Evolutionary conservation across 345 rosid genomes (phyloP).

Genomic region (Citrus trifoliata): DNA sequence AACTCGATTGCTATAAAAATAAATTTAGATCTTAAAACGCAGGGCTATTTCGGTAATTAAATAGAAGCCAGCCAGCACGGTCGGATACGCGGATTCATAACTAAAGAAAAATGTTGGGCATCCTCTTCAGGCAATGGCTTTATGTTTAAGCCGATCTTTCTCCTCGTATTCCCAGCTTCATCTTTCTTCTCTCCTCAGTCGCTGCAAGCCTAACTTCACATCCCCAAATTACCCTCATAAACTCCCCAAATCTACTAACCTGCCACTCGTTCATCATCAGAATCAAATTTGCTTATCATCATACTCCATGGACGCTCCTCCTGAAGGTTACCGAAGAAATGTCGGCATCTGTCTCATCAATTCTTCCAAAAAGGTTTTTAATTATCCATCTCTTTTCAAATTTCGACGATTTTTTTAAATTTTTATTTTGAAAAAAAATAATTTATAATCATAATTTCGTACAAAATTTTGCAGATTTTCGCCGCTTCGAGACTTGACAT

Average conservation of each 20-base stretch:
- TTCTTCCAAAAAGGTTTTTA: constrained; percentile 66
- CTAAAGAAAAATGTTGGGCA: not conserved
- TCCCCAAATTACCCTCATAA: constrained; percentile 32
- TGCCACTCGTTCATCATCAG: constrained; percentile 19
- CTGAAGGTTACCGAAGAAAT: constrained; percentile 85
- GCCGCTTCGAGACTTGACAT: constrained; percentile 87
- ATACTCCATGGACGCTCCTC: constrained; percentile 77
- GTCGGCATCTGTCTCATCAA: constrained; percentile 91
- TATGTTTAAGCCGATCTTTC: constrained; percentile 27
- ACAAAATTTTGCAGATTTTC: constrained; percentile 51
- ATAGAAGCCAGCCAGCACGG: not conserved
- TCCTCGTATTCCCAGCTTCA: constrained; percentile 10
- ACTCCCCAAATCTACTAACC: constrained; percentile 20
- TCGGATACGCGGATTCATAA: too few relatives aligned
- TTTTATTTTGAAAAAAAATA: not conserved
- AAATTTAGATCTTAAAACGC: not conserved
- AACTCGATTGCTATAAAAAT: not conserved
- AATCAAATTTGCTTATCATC: not conserved
- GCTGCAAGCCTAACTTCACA: constrained; percentile 7
- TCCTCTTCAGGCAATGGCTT: constrained; percentile 25
- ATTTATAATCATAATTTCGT: not conserved
- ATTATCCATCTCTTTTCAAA: too few relatives aligned
- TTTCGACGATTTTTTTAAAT: not conserved
- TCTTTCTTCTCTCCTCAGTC: not conserved
- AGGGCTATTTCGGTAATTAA: not conserved